A percentile compares a stretch with the other conserved stretches of the same genome.
Conservation (phyloP, 495 filamentous ascomycete species). For the Penicillium argentinense region DNA sequence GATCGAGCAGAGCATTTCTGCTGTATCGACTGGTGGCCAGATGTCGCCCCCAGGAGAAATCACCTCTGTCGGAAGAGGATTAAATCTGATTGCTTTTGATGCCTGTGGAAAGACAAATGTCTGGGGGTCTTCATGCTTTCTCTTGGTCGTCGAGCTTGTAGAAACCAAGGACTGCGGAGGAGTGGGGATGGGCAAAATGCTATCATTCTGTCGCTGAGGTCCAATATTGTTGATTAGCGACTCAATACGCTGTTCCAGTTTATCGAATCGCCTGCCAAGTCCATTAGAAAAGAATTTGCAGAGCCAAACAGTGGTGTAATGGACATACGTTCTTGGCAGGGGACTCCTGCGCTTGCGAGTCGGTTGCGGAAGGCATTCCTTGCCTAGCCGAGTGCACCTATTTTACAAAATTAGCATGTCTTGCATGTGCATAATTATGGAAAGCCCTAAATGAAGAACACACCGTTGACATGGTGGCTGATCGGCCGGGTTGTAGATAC, state of each 20-base stretch:
- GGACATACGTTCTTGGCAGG: conserved; percentile 11
- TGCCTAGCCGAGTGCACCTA: conserved; percentile 8
- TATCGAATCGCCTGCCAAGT: conserved; percentile 7
- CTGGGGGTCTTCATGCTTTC: neutral
- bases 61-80: neutral
- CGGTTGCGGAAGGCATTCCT: conserved; percentile 7
- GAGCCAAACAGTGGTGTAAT: neutral
- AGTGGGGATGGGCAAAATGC: neutral
- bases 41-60: neutral
- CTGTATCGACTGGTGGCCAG: neutral
- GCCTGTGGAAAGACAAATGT: too few relatives aligned
- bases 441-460: too few relatives aligned
- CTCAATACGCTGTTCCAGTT: conserved; percentile 5
- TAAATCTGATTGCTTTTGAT: too few relatives aligned
- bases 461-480: neutral
- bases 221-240: neutral
- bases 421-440: neutral
- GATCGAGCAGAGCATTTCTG: neutral
- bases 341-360: conserved; percentile 5
- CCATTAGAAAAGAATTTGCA: neutral
- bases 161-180: neutral
- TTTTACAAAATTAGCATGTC: neutral
- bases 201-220: neutral
- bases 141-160: neutral
- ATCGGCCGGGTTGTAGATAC: neutral